These are phyloP conservation scores for Cladosporium sp. DNA, from an alignment of 2,329 filamentous ascomycete species.

Conservation along the genomic window DNA sequence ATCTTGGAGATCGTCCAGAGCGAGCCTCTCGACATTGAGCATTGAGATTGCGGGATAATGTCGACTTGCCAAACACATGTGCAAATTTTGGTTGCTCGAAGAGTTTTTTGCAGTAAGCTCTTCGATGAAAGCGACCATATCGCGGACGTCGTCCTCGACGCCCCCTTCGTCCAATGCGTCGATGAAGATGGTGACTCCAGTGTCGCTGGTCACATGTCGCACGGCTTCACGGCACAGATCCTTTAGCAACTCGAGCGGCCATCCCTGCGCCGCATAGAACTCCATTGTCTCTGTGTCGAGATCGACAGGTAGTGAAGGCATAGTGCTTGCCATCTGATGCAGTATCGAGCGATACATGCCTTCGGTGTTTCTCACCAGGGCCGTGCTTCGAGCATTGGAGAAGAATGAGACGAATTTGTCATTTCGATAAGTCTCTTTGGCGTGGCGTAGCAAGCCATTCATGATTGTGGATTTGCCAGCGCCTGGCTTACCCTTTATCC, in stretches of 20 bases:
- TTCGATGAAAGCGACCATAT: background rate
- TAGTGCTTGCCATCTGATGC: background rate
- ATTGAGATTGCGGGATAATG: conserved; percentile 7
- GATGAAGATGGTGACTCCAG: background rate
- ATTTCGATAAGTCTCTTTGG: background rate
- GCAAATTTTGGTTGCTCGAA: background rate
- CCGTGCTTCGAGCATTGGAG: conserved; percentile 5
- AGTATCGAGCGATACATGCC: conserved; percentile 16
- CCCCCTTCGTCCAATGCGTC: conserved; percentile 14
- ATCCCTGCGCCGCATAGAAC: background rate
- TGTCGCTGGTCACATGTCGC: background rate
- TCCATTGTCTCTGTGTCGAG: conserved; percentile 30
- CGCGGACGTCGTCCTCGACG: background rate
- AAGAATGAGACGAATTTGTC: background rate
- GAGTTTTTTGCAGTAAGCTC: background rate
- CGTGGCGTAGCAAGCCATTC: background rate
- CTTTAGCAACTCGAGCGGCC: background rate
- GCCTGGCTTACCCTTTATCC: conserved; percentile 16
- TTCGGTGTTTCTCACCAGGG: background rate
- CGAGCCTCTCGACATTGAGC: background rate
- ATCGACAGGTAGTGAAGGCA: too few species aligned
- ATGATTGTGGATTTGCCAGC: conserved; percentile 11
- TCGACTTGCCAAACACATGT: conserved; percentile 10
- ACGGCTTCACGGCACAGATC: background rate
- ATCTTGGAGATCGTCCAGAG: background rate